These are phyloP conservation scores for Huntiella decipiens DNA, from an alignment of 2,329 filamentous ascomycete species.

Conservation along the genomic window DNA sequence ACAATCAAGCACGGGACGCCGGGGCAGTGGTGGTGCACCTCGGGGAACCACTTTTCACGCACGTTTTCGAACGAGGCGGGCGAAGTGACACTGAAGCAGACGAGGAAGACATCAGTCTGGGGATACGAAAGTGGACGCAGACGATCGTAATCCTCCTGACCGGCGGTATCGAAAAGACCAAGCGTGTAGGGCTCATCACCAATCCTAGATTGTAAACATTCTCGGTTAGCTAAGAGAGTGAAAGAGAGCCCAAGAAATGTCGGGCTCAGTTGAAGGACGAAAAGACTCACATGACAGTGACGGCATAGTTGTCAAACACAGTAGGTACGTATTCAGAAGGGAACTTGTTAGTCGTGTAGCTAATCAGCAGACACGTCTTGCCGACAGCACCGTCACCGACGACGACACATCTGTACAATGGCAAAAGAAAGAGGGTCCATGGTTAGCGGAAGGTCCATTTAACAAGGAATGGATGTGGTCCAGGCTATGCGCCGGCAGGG, in stretches of 20 bases:
- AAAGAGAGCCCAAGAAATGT: constrained; percentile 5
- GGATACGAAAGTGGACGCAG: constrained; percentile 92
- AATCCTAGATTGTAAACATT: constrained; percentile 46
- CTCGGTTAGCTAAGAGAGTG: background rate
- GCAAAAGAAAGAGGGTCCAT: background rate
- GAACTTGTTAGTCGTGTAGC: constrained; percentile 99
- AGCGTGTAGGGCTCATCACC: constrained; percentile 96
- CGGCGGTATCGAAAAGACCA: constrained; percentile 93
- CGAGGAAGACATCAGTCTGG: constrained; percentile 95
- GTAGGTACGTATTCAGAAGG: constrained; percentile 99
- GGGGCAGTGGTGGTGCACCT: constrained; percentile 96
- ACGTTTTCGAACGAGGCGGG: constrained; percentile 98
- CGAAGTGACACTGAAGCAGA: constrained; percentile 96
- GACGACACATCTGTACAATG: constrained; percentile 64
- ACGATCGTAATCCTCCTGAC: constrained; percentile 98
- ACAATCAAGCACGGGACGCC: constrained; percentile 96
- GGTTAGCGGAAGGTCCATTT: background rate
- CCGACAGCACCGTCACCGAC: constrained; percentile 98
- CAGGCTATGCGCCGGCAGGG: background rate
- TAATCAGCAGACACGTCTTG: constrained; percentile 97
- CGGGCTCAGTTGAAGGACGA: background rate
- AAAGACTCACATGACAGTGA: constrained; percentile 87
- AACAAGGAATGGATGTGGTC: background rate
- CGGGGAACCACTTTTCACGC: constrained; percentile 95
- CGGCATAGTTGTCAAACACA: constrained; percentile 98